A percentile compares a stretch with the other conserved stretches of the same genome.
phyloP scores from a whole-genome alignment of 108 stramenopile genomes.

The Nitzschia sp. region DNA sequence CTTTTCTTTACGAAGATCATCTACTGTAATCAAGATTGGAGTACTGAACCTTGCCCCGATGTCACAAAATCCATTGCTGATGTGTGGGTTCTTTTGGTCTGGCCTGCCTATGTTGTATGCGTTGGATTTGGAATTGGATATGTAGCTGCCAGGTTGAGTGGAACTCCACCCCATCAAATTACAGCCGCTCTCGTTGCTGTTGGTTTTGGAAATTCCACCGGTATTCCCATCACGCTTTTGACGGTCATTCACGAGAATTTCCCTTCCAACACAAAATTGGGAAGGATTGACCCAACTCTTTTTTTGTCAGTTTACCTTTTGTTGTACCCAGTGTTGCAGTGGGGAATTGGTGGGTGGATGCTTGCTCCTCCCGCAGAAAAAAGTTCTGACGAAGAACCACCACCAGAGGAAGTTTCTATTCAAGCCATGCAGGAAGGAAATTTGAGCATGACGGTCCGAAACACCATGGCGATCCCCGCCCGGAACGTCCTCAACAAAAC shows the following conservation, averaged over 20 bases:
- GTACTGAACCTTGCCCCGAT: conserved; percentile 59
- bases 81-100: conserved; percentile 71
- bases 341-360: conserved; percentile 83
- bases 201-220: conserved; percentile 82
- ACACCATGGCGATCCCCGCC: neutral
- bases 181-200: conserved; percentile 59
- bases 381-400: neutral
- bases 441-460: neutral
- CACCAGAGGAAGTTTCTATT: neutral
- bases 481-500: conserved; percentile 31
- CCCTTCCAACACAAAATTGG: conserved; percentile 56
- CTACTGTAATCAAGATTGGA: conserved; percentile 75
- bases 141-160: conserved; percentile 44
- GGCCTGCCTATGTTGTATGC: conserved; percentile 69
- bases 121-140: conserved; percentile 66
- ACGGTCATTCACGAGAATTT: conserved; percentile 81
- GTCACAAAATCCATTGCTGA: conserved; percentile 56
- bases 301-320: conserved; percentile 79
- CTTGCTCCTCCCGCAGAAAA: conserved; percentile 45
- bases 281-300: conserved; percentile 74
- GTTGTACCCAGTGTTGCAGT: conserved; percentile 81
- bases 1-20: conserved; percentile 86
- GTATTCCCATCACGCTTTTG: conserved; percentile 79
- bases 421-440: too few relatives aligned
- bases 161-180: conserved; percentile 51